Percentiles rank a stretch among this genome's conserved stretches.
Evolutionary conservation across 2,329 filamentous ascomycete genomes (phyloP).

Genomic region (Aspergillus calidoustus): DNA sequence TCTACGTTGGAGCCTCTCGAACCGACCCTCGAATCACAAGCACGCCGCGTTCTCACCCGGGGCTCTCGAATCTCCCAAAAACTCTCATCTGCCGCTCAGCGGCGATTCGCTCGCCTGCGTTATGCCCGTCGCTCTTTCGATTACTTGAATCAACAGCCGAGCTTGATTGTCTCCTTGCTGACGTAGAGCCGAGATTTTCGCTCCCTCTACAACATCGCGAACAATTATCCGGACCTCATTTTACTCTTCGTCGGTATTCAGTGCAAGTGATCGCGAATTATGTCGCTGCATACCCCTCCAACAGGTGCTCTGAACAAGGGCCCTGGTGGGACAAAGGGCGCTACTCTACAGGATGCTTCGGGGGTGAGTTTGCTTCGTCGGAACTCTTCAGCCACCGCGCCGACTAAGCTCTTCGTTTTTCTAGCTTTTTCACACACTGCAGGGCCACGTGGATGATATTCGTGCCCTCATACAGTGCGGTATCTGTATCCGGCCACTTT

Average conservation of each 20-base stretch:
- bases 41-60: background rate
- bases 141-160: constrained; percentile 8
- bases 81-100: constrained; percentile 5
- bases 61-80: background rate
- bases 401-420: constrained; percentile 21
- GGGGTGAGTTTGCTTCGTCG: constrained; percentile 32
- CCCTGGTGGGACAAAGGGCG: constrained; percentile 13
- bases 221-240: background rate
- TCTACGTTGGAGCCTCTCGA: constrained; percentile 1
- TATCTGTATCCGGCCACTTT: constrained; percentile 70
- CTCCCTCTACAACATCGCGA: background rate
- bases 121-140: constrained; percentile 9
- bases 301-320: constrained; percentile 17
- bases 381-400: background rate
- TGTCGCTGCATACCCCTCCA: constrained; percentile 22
- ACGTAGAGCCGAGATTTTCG: background rate
- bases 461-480: constrained; percentile 67
- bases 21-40: background rate
- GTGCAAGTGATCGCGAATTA: constrained; percentile 12
- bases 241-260: background rate
- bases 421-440: constrained; percentile 48
- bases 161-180: constrained; percentile 3
- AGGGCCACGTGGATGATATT: constrained; percentile 64
- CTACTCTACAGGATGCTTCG: constrained; percentile 30
- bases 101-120: constrained; percentile 5